Conservation (phyloP, 2,329 filamentous ascomycete genomes). For the Emergomyces pasteurianus region DNA sequence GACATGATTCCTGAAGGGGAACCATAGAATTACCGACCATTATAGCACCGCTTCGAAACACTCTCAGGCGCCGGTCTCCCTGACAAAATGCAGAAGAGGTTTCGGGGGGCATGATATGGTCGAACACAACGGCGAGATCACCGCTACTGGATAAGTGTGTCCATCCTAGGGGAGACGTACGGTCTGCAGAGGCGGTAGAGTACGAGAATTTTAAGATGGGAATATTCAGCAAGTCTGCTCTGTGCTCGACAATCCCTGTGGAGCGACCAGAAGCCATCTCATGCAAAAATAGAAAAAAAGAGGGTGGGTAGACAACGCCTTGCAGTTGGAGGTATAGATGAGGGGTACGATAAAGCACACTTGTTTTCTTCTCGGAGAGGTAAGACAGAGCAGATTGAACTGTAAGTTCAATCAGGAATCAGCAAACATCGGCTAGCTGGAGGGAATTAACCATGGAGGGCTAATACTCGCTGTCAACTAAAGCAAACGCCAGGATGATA, state of each 20-base stretch:
- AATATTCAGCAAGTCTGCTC: conserved; percentile 4
- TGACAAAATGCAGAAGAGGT: conserved; percentile 5
- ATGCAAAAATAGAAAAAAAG: background rate
- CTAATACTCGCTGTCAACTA: background rate
- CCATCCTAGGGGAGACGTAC: conserved; percentile 31
- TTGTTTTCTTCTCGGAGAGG: background rate
- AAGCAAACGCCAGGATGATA: background rate
- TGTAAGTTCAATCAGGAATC: background rate
- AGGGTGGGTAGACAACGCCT: background rate
- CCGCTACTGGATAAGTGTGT: conserved; percentile 29
- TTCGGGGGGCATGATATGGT: conserved; percentile 14
- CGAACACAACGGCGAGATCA: conserved; percentile 26
- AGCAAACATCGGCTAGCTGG: too few relatives aligned
- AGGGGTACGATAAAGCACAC: background rate
- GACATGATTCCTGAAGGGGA: background rate
- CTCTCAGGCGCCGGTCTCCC: conserved; percentile 21
- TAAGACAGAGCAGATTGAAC: background rate
- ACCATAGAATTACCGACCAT: conserved; percentile 18
- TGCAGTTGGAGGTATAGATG: background rate
- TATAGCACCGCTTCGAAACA: conserved; percentile 23
- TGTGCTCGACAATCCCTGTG: background rate
- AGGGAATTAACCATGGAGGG: background rate
- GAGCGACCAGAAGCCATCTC: conserved; percentile 1
- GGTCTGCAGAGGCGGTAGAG: conserved; percentile 26
- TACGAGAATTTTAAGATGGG: conserved; percentile 34